Percentiles rank a stretch among this genome's conserved stretches.
Conservation (phyloP, 495 filamentous ascomycete species). For the Beverwykella pulmonaria region DNA sequence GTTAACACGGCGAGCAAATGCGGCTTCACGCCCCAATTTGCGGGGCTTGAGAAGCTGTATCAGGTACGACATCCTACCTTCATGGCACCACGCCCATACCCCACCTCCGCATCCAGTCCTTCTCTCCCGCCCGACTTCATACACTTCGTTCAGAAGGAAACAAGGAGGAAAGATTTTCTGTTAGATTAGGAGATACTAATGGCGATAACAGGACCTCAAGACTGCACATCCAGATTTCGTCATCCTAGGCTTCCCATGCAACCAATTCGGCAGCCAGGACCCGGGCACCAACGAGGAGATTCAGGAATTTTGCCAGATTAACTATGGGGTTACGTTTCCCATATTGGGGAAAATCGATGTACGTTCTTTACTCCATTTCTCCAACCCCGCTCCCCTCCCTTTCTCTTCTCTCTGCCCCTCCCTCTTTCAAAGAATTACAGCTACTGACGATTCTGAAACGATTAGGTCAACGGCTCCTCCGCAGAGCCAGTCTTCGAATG, state of each 20-base stretch:
- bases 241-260: slow-evolving; percentile 96
- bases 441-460: not conserved
- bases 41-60: slow-evolving; percentile 87
- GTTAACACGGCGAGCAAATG: slow-evolving; percentile 99
- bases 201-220: slow-evolving; percentile 52
- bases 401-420: not conserved
- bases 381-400: not conserved
- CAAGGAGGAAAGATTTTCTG: no score
- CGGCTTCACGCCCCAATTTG: slow-evolving; percentile 97
- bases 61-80: slow-evolving; percentile 51
- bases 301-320: slow-evolving; percentile 86
- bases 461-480: slow-evolving; percentile 74
- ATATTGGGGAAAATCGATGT: slow-evolving; percentile 81
- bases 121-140: not conserved
- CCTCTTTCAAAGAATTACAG: no score
- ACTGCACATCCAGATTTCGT: slow-evolving; percentile 71
- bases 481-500: slow-evolving; percentile 83
- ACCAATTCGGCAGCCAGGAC: slow-evolving; percentile 93
- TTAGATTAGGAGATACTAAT: not conserved
- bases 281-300: slow-evolving; percentile 88
- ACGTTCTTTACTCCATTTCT: not conserved
- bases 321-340: slow-evolving; percentile 95
- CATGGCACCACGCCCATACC: not conserved
- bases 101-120: not conserved
- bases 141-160: no score